Conservation (phyloP, 805 yeast species). For the Starmera quercuum region DNA sequence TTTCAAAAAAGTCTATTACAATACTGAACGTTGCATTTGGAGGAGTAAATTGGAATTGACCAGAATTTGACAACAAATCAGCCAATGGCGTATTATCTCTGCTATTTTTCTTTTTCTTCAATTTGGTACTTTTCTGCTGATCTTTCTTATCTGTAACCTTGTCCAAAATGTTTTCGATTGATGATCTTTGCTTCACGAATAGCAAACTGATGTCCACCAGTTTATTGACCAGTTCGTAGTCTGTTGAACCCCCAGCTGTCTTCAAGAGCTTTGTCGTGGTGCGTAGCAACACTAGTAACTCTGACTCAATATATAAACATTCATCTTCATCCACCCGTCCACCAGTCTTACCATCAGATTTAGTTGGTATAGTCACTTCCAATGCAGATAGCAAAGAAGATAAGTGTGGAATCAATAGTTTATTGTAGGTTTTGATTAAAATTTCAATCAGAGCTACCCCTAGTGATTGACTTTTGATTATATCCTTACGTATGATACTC, state of each 20-base stretch:
- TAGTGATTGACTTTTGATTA: slow-evolving; percentile 34
- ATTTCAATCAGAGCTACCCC: slow-evolving; percentile 36
- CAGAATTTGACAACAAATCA: slow-evolving; percentile 61
- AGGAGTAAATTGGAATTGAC: slow-evolving; percentile 39
- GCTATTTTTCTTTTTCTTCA: slow-evolving; percentile 34
- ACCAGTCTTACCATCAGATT: slow-evolving; percentile 27
- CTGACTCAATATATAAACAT: slow-evolving; percentile 23
- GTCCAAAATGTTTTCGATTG: slow-evolving; percentile 20
- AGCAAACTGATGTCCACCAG: slow-evolving; percentile 50
- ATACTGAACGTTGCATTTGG: slow-evolving; percentile 26
- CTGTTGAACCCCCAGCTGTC: slow-evolving; percentile 35
- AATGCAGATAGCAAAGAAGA: slow-evolving; percentile 42
- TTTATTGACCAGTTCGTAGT: slow-evolving; percentile 44
- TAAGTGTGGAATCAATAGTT: slow-evolving; percentile 37
- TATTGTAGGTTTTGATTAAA: slow-evolving; percentile 21
- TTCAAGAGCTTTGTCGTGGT: slow-evolving; percentile 19
- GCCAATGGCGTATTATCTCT: slow-evolving; percentile 45
- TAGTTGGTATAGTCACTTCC: slow-evolving; percentile 54
- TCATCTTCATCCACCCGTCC: slow-evolving; percentile 31
- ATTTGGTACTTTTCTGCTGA: slow-evolving; percentile 15
- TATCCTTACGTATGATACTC: slow-evolving; percentile 33
- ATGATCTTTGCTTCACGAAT: slow-evolving; percentile 25
- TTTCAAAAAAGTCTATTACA: slow-evolving; percentile 35
- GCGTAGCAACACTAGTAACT: slow-evolving; percentile 23
- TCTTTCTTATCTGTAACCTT: slow-evolving; percentile 26